These are phyloP conservation scores for Daldinia sp. DNA, from an alignment of 2,329 filamentous ascomycete species.

Conservation along the genomic window DNA sequence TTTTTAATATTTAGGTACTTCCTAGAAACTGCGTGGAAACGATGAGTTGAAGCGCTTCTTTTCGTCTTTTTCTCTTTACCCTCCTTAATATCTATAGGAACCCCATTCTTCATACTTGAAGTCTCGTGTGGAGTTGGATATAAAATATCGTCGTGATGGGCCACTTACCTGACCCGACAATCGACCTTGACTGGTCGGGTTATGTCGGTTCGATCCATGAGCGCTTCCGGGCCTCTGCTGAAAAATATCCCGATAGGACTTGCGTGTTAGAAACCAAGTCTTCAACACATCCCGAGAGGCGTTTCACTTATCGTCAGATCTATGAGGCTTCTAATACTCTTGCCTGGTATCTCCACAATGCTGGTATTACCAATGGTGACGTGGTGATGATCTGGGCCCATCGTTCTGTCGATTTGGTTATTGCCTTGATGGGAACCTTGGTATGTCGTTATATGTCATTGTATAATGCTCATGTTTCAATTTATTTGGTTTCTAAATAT, in stretches of 20 bases:
- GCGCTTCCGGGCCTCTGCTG: conserved; percentile 72
- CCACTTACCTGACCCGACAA: conserved; percentile 68
- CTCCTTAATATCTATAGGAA: too few relatives aligned
- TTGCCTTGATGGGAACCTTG: conserved; percentile 79
- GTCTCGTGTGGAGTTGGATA: neutral
- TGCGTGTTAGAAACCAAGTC: conserved; percentile 61
- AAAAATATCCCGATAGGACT: conserved; percentile 67
- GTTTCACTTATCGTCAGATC: conserved; percentile 87
- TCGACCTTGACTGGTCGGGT: conserved; percentile 72
- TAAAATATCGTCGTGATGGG: conserved; percentile 35
- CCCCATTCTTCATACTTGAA: neutral
- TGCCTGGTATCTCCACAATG: conserved; percentile 78
- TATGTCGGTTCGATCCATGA: conserved; percentile 75
- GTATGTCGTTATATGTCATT: conserved; percentile 48
- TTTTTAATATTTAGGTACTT: conserved; percentile 11
- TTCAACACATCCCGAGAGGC: conserved; percentile 60
- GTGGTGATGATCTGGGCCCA: conserved; percentile 94
- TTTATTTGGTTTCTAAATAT: conserved; percentile 44
- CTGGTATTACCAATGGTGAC: conserved; percentile 79
- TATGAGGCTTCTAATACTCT: conserved; percentile 83
- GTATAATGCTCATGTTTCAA: conserved; percentile 48
- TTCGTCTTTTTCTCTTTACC: too few relatives aligned
- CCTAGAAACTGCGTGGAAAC: neutral
- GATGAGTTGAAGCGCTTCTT: neutral
- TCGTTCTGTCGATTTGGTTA: conserved; percentile 72